Evolutionary conservation across 805 yeast species (phyloP), one percentile per base, ranked within the genome.

Genomic region (Zygosaccharomyces kombuchaensis): DNA sequence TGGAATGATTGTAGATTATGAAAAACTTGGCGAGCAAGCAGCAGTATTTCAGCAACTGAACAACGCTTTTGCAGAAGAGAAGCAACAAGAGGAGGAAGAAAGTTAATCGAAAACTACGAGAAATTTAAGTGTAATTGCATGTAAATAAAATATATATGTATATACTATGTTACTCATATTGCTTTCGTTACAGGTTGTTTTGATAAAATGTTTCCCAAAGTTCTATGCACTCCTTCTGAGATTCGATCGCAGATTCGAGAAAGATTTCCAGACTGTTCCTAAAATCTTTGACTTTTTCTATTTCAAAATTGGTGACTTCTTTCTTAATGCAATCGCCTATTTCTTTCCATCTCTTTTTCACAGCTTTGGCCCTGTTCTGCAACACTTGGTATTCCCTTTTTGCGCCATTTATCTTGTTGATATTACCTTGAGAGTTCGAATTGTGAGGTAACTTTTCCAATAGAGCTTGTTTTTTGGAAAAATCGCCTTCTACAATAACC

Each of bases 201-300:
- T 83, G 87, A 60, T 88, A 89, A 60, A 91, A 93, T 0, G 89
- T 81, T 63, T 86, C 93, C 87, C 91, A 86, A n/a, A 83, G 64
- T 60, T 86, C 95, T 48, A 86, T 86, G 26, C 84, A 81, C 63
- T 89, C 96, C 68, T 93, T 93, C 66, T 93, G 99, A 26, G 89
- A 76, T 66, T 93, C 99, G 44, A 90, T 85, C 19, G 93, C 78
- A 43, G 93, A 80, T 65, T 93, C 98, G 61, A 95, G 76, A 58
- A 82, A 90, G 9, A 91, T 83, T 66, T 93, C 99, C 43, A 91
- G 86, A 51, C 89, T 78, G 58, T 86, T 86, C 60, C 96, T 78
- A 66, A 91, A 88, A 57, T 90, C 98, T 31, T 77, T 80, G 29
- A 87, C 76, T 56, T 82, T 85, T 46, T 84, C 91, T 36, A 72